phyloP scores from a whole-genome alignment of 208 protist genomes.

The Kentomonas sorsogonicus region DNA sequence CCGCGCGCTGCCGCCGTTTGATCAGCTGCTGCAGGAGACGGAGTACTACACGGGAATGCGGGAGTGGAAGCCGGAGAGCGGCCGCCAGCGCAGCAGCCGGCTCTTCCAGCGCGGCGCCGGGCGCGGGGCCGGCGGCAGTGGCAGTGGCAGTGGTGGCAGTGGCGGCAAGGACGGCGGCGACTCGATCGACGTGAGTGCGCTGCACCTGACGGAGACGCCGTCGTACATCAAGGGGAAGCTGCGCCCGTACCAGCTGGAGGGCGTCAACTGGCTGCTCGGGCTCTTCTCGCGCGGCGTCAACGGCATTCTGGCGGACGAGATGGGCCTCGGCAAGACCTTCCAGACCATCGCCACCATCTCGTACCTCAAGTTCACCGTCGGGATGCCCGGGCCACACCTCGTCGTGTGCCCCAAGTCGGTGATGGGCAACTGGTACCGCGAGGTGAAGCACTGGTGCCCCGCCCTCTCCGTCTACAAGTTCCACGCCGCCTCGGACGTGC shows the following conservation, averaged over 20 bases:
- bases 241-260: slow-evolving; percentile 97
- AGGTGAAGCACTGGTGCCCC: slow-evolving; percentile 96
- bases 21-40: slow-evolving; percentile 70
- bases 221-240: slow-evolving; percentile 90
- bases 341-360: slow-evolving; percentile 96
- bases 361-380: slow-evolving; percentile 91
- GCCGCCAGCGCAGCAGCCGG: slow-evolving; percentile 16
- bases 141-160: slow-evolving; percentile 18
- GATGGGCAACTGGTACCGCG: slow-evolving; percentile 97
- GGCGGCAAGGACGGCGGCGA: slow-evolving; percentile 32
- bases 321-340: slow-evolving; percentile 97
- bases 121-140: slow-evolving; percentile 4
- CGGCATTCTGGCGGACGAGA: slow-evolving; percentile 99
- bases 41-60: slow-evolving; percentile 85
- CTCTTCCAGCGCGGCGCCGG: slow-evolving; percentile 9
- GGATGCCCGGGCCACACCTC: slow-evolving; percentile 93
- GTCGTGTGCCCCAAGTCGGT: slow-evolving; percentile 96
- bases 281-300: slow-evolving; percentile 96
- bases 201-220: slow-evolving; percentile 79
- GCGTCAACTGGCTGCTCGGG: slow-evolving; percentile 98
- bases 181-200: slow-evolving; percentile 42
- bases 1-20: slow-evolving; percentile 54
- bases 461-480: slow-evolving; percentile 90
- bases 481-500: slow-evolving; percentile 92
- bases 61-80: slow-evolving; percentile 56